Evolutionary conservation across 23 red algal genomes (phyloP), one percentile per base, ranked within the genome.

Genomic region (Chondrus crispus): DNA sequence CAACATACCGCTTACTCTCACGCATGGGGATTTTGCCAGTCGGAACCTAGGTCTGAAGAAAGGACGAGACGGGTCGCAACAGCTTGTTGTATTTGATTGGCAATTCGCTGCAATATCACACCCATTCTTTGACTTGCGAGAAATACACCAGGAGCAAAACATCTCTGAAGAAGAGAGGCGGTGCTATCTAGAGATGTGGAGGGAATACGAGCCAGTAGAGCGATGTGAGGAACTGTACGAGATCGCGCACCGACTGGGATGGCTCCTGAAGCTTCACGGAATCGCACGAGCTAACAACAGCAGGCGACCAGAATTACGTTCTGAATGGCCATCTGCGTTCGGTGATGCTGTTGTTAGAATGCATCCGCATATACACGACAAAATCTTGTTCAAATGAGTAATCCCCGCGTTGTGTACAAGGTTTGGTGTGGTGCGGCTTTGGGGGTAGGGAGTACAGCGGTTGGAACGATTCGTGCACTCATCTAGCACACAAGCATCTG

Each of bases 41-140:
- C 63, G 63, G 33, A 69, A 69, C 41, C 36, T 69, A 39, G 63
- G 63, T 38, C 41, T 69, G 33, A 69, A 69, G 63, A 69, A 32
- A 13, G 63, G 41, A 9, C 63, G 33, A 32, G 33, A 38, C 41
- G 63, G 63, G 33, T 39, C 36, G 5, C 36, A 69, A 38, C 63
- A 38, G 33, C 36, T 69, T 32, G 41, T 69, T 29, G 33, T 69
- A 38, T 69, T 69, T 38, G 63, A 69, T 38, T 69, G 36, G 36
- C 33, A 69, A 69, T 69, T 39, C 63, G 41, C 63, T 38, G 41
- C 33, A 32, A 39, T 39, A 13, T 69, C 63, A 39, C 63, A 69
- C 41, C 63, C 63, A 39, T 69, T 69, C 63, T 69, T 69, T 69
- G 63, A 69, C 63, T 69, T 69, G 63, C 63, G 41, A 39, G 63